phyloP scores from a whole-genome alignment of 2,329 filamentous ascomycete species.

The Neonectria sp. region DNA sequence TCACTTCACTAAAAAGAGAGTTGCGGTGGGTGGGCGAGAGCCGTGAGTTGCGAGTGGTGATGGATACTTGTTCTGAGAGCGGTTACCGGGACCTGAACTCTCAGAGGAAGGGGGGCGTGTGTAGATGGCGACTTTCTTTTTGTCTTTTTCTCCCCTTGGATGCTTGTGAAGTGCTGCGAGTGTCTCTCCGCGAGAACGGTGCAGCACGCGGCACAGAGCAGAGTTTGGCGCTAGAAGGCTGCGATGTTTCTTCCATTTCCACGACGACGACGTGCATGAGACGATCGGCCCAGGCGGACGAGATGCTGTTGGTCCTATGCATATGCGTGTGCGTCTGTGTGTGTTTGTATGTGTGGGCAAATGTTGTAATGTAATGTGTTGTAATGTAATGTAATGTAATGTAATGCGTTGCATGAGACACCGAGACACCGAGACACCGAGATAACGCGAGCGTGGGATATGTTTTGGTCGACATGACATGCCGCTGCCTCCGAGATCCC shows the following conservation, averaged over 20 bases:
- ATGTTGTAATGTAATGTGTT: too few species aligned
- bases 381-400: too few species aligned
- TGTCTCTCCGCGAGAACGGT: too few species aligned
- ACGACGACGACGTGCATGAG: slow-evolving; percentile 23
- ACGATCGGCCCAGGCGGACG: slow-evolving; percentile 3
- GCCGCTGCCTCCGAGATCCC: not conserved
- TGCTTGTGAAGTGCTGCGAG: too few species aligned
- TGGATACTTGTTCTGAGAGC: too few species aligned
- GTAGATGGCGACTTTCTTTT: too few species aligned
- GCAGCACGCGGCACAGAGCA: slow-evolving; percentile 4
- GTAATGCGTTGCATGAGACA: too few species aligned
- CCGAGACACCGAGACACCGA: not conserved
- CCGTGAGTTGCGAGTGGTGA: too few species aligned
- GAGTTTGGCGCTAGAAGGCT: slow-evolving; percentile 47
- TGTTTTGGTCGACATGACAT: not conserved
- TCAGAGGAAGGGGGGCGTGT: too few species aligned
- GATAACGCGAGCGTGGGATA: not conserved
- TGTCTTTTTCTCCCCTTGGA: too few species aligned
- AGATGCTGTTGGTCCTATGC: not conserved
- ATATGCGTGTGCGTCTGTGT: not conserved
- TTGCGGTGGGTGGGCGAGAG: not conserved
- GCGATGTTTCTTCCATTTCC: slow-evolving; percentile 25
- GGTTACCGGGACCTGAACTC: too few species aligned
- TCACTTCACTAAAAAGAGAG: slow-evolving; percentile 1
- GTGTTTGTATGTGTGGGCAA: too few species aligned